Percentiles rank a stretch among this genome's conserved stretches.
Evolutionary conservation across 768 basidiomycete species (phyloP).

Genomic region (Termitomyces heimii): DNA sequence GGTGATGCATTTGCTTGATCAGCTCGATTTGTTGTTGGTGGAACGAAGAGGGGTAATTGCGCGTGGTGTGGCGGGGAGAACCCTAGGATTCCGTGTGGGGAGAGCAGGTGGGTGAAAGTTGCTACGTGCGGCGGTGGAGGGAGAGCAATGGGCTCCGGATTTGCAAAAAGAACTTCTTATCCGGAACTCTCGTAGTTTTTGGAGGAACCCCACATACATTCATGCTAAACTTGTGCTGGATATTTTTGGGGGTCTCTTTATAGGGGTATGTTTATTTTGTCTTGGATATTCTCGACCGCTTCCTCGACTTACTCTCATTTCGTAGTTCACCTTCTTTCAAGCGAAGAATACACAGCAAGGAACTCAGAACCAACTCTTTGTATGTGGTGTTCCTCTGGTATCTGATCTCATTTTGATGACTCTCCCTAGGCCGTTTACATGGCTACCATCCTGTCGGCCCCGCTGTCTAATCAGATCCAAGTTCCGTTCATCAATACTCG

Average conservation of each 20-base stretch:
- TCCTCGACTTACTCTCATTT: conserved; percentile 7
- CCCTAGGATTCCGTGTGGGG: no score
- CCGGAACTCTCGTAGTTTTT: conserved; percentile 41
- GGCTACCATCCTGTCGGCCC: conserved; percentile 44
- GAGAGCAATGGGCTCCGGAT: no score
- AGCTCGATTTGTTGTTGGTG: no score
- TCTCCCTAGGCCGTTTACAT: conserved; percentile 47
- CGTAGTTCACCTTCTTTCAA: conserved; percentile 57
- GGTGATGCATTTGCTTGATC: no score
- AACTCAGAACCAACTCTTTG: conserved; percentile 62
- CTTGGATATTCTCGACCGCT: neutral
- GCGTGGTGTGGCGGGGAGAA: no score
- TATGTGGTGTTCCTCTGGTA: conserved; percentile 22
- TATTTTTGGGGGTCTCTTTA: conserved; percentile 47
- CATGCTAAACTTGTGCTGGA: conserved; percentile 54
- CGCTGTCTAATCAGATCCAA: conserved; percentile 59
- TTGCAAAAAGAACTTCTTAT: conserved; percentile 30
- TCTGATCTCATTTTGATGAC: neutral
- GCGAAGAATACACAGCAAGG: conserved; percentile 47
- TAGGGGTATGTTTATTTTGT: conserved; percentile 28
- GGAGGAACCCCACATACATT: conserved; percentile 57
- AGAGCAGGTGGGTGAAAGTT: no score
- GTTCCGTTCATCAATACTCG: conserved; percentile 57
- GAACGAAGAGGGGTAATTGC: no score
- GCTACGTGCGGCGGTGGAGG: no score